A percentile compares a stretch with the other conserved stretches of the same genome.
These are phyloP conservation scores for Sanghuangporus weigelae DNA, from an alignment of 1,284 basidiomycete species.

Conservation along the genomic window DNA sequence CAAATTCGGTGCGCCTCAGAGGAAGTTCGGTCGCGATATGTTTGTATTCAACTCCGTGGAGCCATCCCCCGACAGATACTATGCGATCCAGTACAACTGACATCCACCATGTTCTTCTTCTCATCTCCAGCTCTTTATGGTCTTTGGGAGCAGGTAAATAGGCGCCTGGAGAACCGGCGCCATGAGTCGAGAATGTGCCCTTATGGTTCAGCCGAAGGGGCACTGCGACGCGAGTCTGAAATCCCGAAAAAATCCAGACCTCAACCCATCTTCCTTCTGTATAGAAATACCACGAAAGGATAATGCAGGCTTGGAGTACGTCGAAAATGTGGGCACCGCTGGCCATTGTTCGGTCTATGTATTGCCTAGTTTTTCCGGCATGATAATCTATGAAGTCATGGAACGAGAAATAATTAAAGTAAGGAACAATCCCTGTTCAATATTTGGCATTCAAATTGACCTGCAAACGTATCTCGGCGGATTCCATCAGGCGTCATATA, in stretches of 20 bases:
- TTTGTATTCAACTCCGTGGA: conserved; percentile 73
- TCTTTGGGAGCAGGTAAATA: conserved; percentile 76
- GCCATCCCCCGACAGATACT: conserved; percentile 83
- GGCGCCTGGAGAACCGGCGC: conserved; percentile 60
- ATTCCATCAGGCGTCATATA: conserved; percentile 65
- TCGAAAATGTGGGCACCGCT: conserved; percentile 78
- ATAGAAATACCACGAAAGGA: conserved; percentile 85
- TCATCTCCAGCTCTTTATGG: conserved; percentile 64
- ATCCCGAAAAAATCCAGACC: conserved; percentile 83
- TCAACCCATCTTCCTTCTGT: conserved; percentile 85
- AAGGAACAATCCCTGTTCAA: background rate
- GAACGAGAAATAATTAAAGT: background rate
- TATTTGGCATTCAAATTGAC: background rate
- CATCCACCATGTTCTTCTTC: conserved; percentile 85
- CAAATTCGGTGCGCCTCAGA: conserved; percentile 65
- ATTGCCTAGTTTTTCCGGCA: conserved; percentile 74
- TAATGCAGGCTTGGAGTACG: conserved; percentile 77
- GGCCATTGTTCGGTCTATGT: conserved; percentile 82
- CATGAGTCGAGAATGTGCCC: conserved; percentile 68
- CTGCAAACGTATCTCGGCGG: conserved; percentile 68
- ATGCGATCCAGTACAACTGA: conserved; percentile 79
- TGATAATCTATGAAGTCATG: conserved; percentile 53
- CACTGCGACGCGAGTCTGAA: conserved; percentile 79
- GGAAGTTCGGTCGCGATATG: conserved; percentile 80
- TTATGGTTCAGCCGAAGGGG: conserved; percentile 79